These are phyloP conservation scores for Colletotrichum filicis DNA, from an alignment of 2,329 filamentous ascomycete species.

Conservation along the genomic window DNA sequence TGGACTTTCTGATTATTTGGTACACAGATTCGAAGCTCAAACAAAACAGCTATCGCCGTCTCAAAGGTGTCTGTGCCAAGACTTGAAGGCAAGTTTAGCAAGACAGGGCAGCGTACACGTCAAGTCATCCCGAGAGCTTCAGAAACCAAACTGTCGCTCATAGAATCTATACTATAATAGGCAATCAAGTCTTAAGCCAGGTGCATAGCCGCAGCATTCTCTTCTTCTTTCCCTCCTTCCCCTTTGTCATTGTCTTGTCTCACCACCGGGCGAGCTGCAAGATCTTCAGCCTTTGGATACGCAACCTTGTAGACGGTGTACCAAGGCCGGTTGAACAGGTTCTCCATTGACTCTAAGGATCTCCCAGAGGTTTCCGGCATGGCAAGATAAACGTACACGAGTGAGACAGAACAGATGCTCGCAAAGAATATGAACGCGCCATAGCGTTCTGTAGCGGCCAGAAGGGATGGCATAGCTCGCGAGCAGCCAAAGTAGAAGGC, in stretches of 20 bases:
- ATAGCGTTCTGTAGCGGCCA: conserved; percentile 44
- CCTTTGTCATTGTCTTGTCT: neutral
- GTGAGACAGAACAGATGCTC: conserved; percentile 13
- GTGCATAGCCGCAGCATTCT: no score
- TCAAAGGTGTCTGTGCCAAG: no score
- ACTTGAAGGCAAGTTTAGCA: no score
- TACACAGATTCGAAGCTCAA: no score
- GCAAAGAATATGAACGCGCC: conserved; percentile 33
- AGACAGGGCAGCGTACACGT: no score
- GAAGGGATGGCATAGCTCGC: conserved; percentile 45
- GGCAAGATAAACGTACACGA: conserved; percentile 44
- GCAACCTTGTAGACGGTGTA: conserved; percentile 43
- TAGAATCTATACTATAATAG: no score
- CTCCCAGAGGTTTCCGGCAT: conserved; percentile 46
- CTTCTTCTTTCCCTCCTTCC: no score
- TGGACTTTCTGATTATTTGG: no score
- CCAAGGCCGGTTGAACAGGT: conserved; percentile 43
- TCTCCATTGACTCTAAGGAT: conserved; percentile 45
- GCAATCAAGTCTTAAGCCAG: no score
- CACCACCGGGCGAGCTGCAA: neutral
- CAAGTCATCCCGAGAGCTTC: no score
- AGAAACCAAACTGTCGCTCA: no score
- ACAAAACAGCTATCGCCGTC: no score
- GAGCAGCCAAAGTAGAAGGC: conserved; percentile 48
- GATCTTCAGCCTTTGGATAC: conserved; percentile 42